Percentiles rank a stretch among this genome's conserved stretches.
Conservation (phyloP, 768 basidiomycete species). For the Gloeopeniophorella convolvens region DNA sequence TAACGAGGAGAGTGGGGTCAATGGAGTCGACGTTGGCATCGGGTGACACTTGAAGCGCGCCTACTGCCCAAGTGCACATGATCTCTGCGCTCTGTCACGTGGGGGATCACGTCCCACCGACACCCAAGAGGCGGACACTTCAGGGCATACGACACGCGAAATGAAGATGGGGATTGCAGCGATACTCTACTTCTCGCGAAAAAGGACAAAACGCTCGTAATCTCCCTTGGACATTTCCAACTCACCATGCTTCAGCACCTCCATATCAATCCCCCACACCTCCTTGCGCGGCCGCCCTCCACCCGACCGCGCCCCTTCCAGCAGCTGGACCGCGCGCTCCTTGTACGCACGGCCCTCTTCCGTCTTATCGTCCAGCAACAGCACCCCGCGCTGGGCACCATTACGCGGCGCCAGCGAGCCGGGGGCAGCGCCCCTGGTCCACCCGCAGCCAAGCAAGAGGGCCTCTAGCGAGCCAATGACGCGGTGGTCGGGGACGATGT, state of each 20-base stretch:
- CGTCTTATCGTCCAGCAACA: slow-evolving; percentile 24
- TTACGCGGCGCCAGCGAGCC: background rate
- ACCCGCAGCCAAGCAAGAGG: slow-evolving; percentile 43
- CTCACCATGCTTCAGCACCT: slow-evolving; percentile 18
- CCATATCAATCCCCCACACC: slow-evolving; percentile 19
- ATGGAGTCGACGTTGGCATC: too few species aligned
- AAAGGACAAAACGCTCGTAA: background rate
- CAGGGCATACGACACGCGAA: too few species aligned
- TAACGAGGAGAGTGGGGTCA: too few species aligned
- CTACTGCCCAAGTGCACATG: too few species aligned
- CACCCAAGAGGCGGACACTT: too few species aligned
- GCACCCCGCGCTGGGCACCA: slow-evolving; percentile 23
- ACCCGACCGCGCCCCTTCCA: slow-evolving; percentile 3
- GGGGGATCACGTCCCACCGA: too few species aligned
- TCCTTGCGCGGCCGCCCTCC: slow-evolving; percentile 9
- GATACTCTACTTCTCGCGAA: too few species aligned
- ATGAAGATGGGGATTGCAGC: too few species aligned
- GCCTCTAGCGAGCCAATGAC: slow-evolving; percentile 40
- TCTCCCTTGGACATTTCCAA: slow-evolving; percentile 3
- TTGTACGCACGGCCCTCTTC: background rate
- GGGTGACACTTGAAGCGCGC: too few species aligned
- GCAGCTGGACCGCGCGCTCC: slow-evolving; percentile 2
- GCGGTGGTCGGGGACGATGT: slow-evolving; percentile 28
- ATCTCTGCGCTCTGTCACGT: too few species aligned
- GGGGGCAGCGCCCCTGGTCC: slow-evolving; percentile 24